Conservation (phyloP, 106 monocot genomes). For the Cymbidium sinense region DNA sequence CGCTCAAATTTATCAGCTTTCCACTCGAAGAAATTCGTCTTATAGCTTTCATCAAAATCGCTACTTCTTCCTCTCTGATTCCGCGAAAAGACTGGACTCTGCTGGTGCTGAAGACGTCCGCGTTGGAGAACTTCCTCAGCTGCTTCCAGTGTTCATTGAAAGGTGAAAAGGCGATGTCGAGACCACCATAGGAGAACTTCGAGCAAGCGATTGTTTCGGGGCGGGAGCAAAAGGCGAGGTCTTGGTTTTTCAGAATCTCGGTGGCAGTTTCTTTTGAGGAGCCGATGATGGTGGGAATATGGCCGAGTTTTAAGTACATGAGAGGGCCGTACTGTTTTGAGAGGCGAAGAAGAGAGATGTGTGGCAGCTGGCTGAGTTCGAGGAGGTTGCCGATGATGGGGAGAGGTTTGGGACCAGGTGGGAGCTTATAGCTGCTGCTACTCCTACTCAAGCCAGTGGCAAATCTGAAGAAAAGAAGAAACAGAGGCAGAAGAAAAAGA, state of each 20-base stretch:
- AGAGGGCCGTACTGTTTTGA: conserved; percentile 16
- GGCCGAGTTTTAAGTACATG: conserved; percentile 20
- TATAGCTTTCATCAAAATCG: neutral
- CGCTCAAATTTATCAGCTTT: conserved; percentile 3
- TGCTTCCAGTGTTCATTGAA: conserved; percentile 15
- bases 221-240: conserved; percentile 12
- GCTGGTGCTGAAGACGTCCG: neutral
- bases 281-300: conserved; percentile 9
- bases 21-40: neutral
- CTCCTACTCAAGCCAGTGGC: too few relatives aligned
- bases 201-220: neutral
- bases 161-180: conserved; percentile 6
- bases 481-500: too few relatives aligned
- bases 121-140: neutral
- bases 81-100: neutral
- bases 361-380: conserved; percentile 10
- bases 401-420: conserved; percentile 19
- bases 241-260: conserved; percentile 14
- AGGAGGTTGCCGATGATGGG: conserved; percentile 36
- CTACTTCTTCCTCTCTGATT: conserved; percentile 7
- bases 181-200: conserved; percentile 1
- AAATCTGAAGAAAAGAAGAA: too few relatives aligned
- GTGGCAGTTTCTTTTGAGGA: conserved; percentile 9
- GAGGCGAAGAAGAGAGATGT: conserved; percentile 9
- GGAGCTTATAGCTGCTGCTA: neutral